Conservation (phyloP, 495 filamentous ascomycete species). For the Penicillium simplicissimum region DNA sequence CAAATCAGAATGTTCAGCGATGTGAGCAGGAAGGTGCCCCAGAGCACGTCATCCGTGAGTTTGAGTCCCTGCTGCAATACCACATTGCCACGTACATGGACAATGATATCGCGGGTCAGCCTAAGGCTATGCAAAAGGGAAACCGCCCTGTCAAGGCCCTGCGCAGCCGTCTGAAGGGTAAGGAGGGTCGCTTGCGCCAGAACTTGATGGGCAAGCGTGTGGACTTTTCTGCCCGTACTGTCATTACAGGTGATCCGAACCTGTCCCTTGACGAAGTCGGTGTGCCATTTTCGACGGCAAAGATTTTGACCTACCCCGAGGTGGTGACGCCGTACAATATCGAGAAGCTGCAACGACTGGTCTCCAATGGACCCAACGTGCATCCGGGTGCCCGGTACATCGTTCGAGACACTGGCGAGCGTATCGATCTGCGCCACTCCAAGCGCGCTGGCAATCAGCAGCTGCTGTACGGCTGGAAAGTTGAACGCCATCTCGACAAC, state of each 20-base stretch:
- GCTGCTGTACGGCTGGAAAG: constrained; percentile 95
- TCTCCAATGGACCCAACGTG: constrained; percentile 89
- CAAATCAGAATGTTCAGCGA: constrained; percentile 89
- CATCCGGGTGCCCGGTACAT: constrained; percentile 96
- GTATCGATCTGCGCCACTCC: constrained; percentile 91
- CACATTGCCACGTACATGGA: constrained; percentile 99
- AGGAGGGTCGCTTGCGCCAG: constrained; percentile 94
- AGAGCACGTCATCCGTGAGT: constrained; percentile 83
- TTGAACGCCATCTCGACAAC: constrained; percentile 92
- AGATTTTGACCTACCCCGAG: constrained; percentile 91
- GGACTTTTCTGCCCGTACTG: constrained; percentile 98
- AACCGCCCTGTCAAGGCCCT: constrained; percentile 95
- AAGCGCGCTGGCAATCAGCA: constrained; percentile 78
- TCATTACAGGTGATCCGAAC: constrained; percentile 98
- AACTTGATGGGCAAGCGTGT: constrained; percentile 99
- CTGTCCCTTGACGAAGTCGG: constrained; percentile 95
- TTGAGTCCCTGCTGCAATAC: constrained; percentile 90
- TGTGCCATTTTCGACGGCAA: constrained; percentile 85
- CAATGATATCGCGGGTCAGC: constrained; percentile 95
- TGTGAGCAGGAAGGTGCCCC: constrained; percentile 88
- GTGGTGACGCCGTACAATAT: constrained; percentile 99
- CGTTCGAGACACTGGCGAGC: constrained; percentile 84
- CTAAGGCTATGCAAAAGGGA: constrained; percentile 94
- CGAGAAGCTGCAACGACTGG: constrained; percentile 79
- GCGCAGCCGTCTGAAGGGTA: constrained; percentile 94